Conservation (phyloP, 495 filamentous ascomycete species). For the Delitschia confertaspora region DNA sequence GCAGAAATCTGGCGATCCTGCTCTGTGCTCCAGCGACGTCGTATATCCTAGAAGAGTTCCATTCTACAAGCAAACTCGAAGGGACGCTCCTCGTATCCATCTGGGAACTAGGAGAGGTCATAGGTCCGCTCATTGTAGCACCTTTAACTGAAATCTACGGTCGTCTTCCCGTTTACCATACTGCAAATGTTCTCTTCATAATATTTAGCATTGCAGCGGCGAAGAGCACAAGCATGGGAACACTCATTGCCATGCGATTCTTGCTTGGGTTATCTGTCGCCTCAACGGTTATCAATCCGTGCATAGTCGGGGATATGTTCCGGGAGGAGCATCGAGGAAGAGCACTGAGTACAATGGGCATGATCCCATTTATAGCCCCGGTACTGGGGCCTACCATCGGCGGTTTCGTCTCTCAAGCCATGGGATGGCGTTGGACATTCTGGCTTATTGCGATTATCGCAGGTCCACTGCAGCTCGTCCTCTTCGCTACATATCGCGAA, state of each 20-base stretch:
- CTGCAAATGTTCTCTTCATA: slow-evolving; percentile 48
- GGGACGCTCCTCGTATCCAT: slow-evolving; percentile 34
- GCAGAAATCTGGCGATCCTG: slow-evolving; percentile 11
- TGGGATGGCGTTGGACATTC: slow-evolving; percentile 58
- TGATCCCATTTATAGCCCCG: slow-evolving; percentile 46
- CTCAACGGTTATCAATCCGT: slow-evolving; percentile 42
- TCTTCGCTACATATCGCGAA: slow-evolving; percentile 31
- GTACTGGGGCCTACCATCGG: slow-evolving; percentile 49
- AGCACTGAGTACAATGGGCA: slow-evolving; percentile 42
- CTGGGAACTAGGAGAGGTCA: slow-evolving; percentile 46
- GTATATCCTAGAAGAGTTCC: slow-evolving; percentile 25
- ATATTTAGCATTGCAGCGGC: slow-evolving; percentile 47
- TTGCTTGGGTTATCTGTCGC: slow-evolving; percentile 44
- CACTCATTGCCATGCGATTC: slow-evolving; percentile 50
- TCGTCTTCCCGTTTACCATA: slow-evolving; percentile 45
- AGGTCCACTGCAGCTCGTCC: slow-evolving; percentile 17
- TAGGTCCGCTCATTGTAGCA: slow-evolving; percentile 51
- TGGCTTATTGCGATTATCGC: slow-evolving; percentile 43
- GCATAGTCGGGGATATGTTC: slow-evolving; percentile 49
- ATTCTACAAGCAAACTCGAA: slow-evolving; percentile 21
- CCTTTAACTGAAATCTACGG: slow-evolving; percentile 59
- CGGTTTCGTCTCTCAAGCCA: slow-evolving; percentile 44
- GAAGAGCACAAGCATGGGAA: slow-evolving; percentile 38
- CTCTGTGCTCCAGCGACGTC: slow-evolving; percentile 25
- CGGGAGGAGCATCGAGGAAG: slow-evolving; percentile 37